Evolutionary conservation across 1,284 basidiomycete genomes (phyloP), one percentile per base, ranked within the genome.

Genomic region (Pisolithus thermaeus): DNA sequence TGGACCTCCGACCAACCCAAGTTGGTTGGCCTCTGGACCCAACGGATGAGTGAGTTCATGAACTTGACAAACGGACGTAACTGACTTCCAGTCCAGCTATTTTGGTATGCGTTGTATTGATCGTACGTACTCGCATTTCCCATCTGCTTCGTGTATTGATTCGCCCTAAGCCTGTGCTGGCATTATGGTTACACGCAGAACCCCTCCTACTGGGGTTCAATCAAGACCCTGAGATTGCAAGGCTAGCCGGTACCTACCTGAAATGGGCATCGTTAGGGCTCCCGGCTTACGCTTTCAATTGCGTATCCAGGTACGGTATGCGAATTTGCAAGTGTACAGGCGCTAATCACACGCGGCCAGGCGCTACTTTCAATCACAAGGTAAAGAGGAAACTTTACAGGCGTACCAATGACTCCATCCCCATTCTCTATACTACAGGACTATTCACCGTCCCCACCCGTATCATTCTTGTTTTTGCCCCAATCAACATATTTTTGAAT

Each of bases 1-100:
- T 97, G 92, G 89, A 94, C 93, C 0, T 91, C 90, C 9, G 69
- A 81, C 2, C 80, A 89, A 39, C 93, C 92, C 0, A 75, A 85
- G 9, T 76, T 92, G 1, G 92, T 97, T 25, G 93, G 93, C 3
- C 75, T 97, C 1, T 96, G 93, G 93, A 75, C 88, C 8, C 92
- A 95, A 66, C 76, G 94, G 56, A 94, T 93, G 89, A 71, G 84
- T 87, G 54, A 51, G 82, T 70, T 49, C 46, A 23, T 9, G 27
- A 14, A 45, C n/a, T 32, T 44, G 3, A 40, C 25, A 22, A 4
- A 28, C 27, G 23, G 27, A 47, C 18, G 7, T 36, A 46, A 35
- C 16, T 43, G 42, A 43, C 23, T 23, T 9, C 6, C 41, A 27
- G 35, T 16, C 9, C 30, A 46, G 44, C 30, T n/a, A 12, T 46